Conservation (phyloP, 2,329 filamentous ascomycete species). For the Fusarium keratoplasticum region DNA sequence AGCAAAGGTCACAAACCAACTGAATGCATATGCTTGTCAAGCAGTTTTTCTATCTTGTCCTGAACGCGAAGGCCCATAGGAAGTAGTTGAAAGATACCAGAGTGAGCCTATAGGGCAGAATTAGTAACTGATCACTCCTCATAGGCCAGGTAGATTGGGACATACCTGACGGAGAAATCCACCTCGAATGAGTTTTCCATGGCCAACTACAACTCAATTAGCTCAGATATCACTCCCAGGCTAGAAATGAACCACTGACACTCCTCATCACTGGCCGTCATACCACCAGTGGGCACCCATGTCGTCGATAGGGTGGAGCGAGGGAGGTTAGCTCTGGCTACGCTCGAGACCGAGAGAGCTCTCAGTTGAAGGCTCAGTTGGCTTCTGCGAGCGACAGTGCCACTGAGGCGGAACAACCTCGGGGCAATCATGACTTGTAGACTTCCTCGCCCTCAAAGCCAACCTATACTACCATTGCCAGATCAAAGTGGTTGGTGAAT, state of each 20-base stretch:
- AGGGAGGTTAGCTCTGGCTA: conserved; percentile 49
- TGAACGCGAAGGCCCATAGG: conserved; percentile 89
- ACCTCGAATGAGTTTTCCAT: conserved; percentile 75
- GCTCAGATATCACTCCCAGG: background rate
- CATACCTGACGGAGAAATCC: conserved; percentile 79
- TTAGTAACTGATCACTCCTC: conserved; percentile 7
- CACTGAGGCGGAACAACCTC: conserved; percentile 25
- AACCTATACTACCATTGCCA: conserved; percentile 3
- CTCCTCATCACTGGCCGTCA: conserved; percentile 67
- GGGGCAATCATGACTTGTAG: conserved; percentile 28
- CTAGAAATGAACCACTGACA: conserved; percentile 49
- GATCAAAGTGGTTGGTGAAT: background rate
- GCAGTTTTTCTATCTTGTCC: conserved; percentile 84
- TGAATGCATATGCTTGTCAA: conserved; percentile 89
- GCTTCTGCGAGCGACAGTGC: conserved; percentile 14
- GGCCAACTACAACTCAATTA: conserved; percentile 62
- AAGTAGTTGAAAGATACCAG: conserved; percentile 92
- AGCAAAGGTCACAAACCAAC: conserved; percentile 64
- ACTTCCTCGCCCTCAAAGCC: background rate
- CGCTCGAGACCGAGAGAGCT: conserved; percentile 36
- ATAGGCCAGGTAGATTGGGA: conserved; percentile 8
- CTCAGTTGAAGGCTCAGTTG: conserved; percentile 24
- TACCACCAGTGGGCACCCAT: conserved; percentile 83
- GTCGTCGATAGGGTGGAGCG: conserved; percentile 71
- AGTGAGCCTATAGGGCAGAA: conserved; percentile 70